These are phyloP conservation scores for Plenodomus biglobosus DNA, from an alignment of 2,329 filamentous ascomycete species.

Conservation along the genomic window DNA sequence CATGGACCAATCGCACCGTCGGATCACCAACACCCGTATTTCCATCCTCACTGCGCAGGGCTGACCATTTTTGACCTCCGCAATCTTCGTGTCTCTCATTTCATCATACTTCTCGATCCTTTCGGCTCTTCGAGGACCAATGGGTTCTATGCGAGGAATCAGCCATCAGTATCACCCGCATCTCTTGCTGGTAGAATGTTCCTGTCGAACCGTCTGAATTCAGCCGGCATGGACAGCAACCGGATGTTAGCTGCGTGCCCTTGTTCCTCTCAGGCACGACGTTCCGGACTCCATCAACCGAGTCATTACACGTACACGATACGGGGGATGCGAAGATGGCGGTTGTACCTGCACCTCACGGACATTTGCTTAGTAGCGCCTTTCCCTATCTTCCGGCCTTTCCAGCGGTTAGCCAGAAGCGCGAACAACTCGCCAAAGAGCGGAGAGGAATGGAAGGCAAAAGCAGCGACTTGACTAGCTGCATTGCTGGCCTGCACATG, in stretches of 20 bases:
- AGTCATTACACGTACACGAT: slow-evolving; percentile 6
- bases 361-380: slow-evolving; percentile 25
- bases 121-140: slow-evolving; percentile 20
- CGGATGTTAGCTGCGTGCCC: slow-evolving; percentile 8
- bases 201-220: slow-evolving; percentile 26
- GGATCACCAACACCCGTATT: slow-evolving; percentile 5
- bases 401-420: slow-evolving; percentile 16
- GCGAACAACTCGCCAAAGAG: slow-evolving; percentile 10
- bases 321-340: slow-evolving; percentile 11
- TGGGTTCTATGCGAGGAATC: slow-evolving; percentile 1
- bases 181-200: slow-evolving; percentile 12
- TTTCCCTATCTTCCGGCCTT: slow-evolving; percentile 30
- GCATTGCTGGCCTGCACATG: slow-evolving; percentile 18
- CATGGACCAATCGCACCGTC: slow-evolving; percentile 8
- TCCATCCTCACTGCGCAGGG: slow-evolving; percentile 12
- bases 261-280: slow-evolving; percentile 32
- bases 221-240: slow-evolving; percentile 15
- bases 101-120: slow-evolving; percentile 14
- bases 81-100: slow-evolving; percentile 18
- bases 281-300: slow-evolving; percentile 28
- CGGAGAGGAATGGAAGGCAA: slow-evolving; percentile 17
- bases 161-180: slow-evolving; percentile 11
- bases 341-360: slow-evolving; percentile 29
- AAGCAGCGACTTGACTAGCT: slow-evolving; percentile 26
- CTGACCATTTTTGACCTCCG: slow-evolving; percentile 22